phyloP scores from a whole-genome alignment of 23 red algal species.

The Cyanidioschyzon merolae region DNA sequence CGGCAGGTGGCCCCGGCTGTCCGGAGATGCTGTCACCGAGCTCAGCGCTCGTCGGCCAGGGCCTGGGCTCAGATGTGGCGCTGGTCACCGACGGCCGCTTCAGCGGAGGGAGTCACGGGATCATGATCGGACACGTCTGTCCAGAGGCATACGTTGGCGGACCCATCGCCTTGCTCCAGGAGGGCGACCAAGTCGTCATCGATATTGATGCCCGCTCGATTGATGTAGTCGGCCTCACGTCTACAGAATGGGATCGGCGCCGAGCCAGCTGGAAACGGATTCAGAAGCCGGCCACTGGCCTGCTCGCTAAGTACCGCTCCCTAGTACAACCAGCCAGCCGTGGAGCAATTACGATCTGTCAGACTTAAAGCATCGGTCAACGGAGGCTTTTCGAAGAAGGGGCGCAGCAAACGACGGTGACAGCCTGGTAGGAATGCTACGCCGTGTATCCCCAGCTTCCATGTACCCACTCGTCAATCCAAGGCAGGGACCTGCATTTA shows the following conservation, averaged over 20 bases:
- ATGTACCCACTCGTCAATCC: too few relatives aligned
- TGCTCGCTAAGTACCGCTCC: constrained; percentile 60
- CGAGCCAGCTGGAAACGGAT: constrained; percentile 48
- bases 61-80: constrained; percentile 83
- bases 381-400: too few relatives aligned
- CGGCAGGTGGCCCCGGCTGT: constrained; percentile 81
- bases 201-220: constrained; percentile 20
- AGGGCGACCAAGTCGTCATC: constrained; percentile 76
- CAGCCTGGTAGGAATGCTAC: too few relatives aligned
- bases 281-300: constrained; percentile 14
- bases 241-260: constrained; percentile 16
- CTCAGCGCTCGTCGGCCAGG: constrained; percentile 85
- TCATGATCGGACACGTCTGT: constrained; percentile 96
- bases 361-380: too few relatives aligned
- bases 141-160: constrained; percentile 92
- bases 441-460: too few relatives aligned
- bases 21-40: constrained; percentile 98
- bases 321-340: constrained; percentile 72
- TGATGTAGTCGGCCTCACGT: background rate
- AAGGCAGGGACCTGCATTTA: too few relatives aligned
- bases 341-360: constrained; percentile 61
- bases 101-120: constrained; percentile 92
- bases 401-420: too few relatives aligned
- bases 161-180: constrained; percentile 74
- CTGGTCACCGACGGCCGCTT: constrained; percentile 96